Conservation (phyloP, 2,329 filamentous ascomycete species). For the Penicillium verrucosum region DNA sequence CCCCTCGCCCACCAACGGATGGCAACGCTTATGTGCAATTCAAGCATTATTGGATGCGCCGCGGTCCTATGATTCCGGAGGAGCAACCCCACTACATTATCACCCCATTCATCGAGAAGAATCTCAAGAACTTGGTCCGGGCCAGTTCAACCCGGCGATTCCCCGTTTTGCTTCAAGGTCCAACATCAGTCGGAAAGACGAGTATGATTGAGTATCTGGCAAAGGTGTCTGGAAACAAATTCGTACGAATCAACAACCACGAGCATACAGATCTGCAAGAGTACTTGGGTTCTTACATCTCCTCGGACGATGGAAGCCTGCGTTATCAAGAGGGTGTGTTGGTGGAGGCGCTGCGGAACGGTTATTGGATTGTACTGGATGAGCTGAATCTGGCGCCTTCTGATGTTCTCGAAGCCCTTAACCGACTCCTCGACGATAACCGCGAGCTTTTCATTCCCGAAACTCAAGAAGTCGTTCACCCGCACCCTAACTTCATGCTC, state of each 20-base stretch:
- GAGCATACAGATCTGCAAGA: constrained; percentile 98
- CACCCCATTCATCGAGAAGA: constrained; percentile 90
- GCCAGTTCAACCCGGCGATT: constrained; percentile 90
- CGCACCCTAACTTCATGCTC: constrained; percentile 93
- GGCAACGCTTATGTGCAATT: constrained; percentile 77
- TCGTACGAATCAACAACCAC: constrained; percentile 98
- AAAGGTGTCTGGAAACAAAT: constrained; percentile 94
- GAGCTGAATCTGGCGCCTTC: constrained; percentile 96
- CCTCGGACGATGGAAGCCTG: constrained; percentile 77
- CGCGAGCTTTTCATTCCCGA: constrained; percentile 93
- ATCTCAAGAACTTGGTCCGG: constrained; percentile 88
- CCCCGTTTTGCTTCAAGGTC: constrained; percentile 91
- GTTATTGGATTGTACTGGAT: constrained; percentile 97
- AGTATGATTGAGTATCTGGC: constrained; percentile 99
- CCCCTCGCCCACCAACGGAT: constrained; percentile 73
- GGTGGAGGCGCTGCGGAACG: constrained; percentile 85
- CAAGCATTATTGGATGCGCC: constrained; percentile 85
- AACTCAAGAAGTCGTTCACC: constrained; percentile 88
- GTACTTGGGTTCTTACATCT: constrained; percentile 92
- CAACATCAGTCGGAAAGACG: constrained; percentile 95
- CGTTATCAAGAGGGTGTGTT: constrained; percentile 90
- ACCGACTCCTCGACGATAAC: constrained; percentile 93
- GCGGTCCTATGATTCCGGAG: constrained; percentile 64
- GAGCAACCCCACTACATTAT: constrained; percentile 91
- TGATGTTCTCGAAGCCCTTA: constrained; percentile 93